Base-by-base conservation (phyloP, 139 green algal genomes). In the Coelastrella sp. region DNA sequence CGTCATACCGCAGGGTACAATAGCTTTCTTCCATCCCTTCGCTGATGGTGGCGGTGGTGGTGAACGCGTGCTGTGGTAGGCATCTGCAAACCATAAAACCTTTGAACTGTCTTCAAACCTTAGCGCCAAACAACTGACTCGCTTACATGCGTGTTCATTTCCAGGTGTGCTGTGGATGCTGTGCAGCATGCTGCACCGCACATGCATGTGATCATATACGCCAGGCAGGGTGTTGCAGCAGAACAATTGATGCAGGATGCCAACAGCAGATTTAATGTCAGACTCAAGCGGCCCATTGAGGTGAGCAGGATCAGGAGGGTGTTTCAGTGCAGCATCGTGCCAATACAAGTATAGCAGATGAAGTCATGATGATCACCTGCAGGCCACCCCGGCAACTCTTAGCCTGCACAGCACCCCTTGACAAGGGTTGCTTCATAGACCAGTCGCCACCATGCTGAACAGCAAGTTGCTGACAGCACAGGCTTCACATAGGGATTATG, bases 1-100 rank as follows among this genome's bases (percentile, higher is more conserved):
- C 84, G 24, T 49, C 35, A 49, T 49, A 49, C 35, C 35, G 76
- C 66, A 98, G 96, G 95, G 94, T n/a, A 91, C 87, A 8, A 87
- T 99, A 14, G 98, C 91, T 0, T 99, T 99, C 91, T 99, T 99
- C 92, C 98, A 99, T 65, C 98, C 98, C 4, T 96, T 96, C 95
- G 96, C 97, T 0, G 94, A 98, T 85, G 96, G 96, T 17, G 98
- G 98, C 9, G 98, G 98, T 49, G 98, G 98, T 25, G 98, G 98
- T 0, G 98, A 99, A 90, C 94, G 98, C 6, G 98, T 99, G 61
- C 94, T 99, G 10, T 99, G 98, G 98, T 98, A 85, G 57, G 82
- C 8, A 72, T 20, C 78, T 56, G 79, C 60, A 93, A 27, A 24
- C n/a, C 14, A 17, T 27, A 25, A 25, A 5, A 25, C 24, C 6